Conservation (phyloP, 257 asterid genomes). For the Solanum chilense region DNA sequence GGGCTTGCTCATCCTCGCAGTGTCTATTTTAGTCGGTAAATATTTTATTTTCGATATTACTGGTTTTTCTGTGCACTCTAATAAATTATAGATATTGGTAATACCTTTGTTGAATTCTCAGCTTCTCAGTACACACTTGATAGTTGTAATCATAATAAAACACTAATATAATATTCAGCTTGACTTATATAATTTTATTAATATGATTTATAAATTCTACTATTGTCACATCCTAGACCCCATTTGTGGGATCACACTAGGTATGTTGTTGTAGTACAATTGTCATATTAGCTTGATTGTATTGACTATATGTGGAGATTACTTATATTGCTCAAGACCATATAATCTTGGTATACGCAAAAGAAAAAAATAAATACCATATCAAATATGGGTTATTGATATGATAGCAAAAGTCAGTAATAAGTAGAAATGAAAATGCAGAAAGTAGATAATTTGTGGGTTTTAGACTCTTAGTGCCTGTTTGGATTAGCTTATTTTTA, state of each 20-base stretch:
- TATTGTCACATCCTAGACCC: background rate
- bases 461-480: background rate
- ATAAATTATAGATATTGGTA: background rate
- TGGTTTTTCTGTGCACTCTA: background rate
- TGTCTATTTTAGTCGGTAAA: slow-evolving; percentile 79
- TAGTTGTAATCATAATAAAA: background rate
- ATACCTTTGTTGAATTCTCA: background rate
- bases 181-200: background rate
- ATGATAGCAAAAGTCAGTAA: background rate
- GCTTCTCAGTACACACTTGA: background rate
- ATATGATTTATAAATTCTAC: background rate
- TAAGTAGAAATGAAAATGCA: background rate
- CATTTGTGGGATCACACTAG: background rate
- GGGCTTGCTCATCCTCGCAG: slow-evolving; percentile 73
- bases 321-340: background rate
- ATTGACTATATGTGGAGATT: background rate
- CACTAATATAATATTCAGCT: background rate
- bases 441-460: background rate
- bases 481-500: background rate
- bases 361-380: background rate
- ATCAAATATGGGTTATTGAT: background rate
- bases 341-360: background rate
- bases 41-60: slow-evolving; percentile 4
- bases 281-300: background rate
- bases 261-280: background rate